Conservation (phyloP, 169 alveolate genomes). For the Eimeria maxima region DNA sequence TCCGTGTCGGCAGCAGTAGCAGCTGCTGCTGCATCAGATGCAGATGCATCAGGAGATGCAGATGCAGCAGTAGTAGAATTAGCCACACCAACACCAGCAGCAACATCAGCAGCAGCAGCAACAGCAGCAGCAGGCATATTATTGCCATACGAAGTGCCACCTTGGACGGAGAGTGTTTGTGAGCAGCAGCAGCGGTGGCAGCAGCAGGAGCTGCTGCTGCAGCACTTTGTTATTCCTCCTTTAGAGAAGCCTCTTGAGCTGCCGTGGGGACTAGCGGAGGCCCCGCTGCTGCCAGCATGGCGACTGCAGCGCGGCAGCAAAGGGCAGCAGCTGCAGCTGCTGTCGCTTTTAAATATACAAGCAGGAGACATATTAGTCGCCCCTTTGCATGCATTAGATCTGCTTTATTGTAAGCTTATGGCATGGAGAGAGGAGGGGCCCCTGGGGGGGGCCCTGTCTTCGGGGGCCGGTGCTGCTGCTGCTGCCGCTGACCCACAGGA, state of each 20-base stretch:
- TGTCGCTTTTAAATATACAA: constrained; percentile 34
- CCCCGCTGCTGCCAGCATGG: constrained; percentile 74
- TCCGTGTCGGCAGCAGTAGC: background rate
- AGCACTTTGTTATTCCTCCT: constrained; percentile 72
- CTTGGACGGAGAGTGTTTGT: background rate
- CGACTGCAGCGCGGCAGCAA: constrained; percentile 75
- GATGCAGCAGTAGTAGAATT: background rate
- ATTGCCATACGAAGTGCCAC: constrained; percentile 54
- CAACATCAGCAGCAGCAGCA: background rate
- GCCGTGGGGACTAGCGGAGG: constrained; percentile 78
- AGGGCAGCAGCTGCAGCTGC: constrained; percentile 73
- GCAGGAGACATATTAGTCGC: constrained; percentile 74
- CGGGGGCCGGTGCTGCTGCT: background rate
- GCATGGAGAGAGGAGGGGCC: constrained; percentile 4
- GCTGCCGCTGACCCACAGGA: background rate
- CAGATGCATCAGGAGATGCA: constrained; percentile 40
- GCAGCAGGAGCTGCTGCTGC: constrained; percentile 65
- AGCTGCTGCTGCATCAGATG: no score
- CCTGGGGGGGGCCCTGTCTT: constrained; percentile 5
- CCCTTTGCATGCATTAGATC: constrained; percentile 76
- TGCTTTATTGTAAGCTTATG: constrained; percentile 39
- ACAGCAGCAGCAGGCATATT: background rate
- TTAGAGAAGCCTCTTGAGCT: constrained; percentile 77
- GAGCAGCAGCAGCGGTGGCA: constrained; percentile 39
- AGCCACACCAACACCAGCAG: background rate